Base-by-base conservation (phyloP, 2,329 filamentous ascomycete species). In the Alternaria dauci region DNA sequence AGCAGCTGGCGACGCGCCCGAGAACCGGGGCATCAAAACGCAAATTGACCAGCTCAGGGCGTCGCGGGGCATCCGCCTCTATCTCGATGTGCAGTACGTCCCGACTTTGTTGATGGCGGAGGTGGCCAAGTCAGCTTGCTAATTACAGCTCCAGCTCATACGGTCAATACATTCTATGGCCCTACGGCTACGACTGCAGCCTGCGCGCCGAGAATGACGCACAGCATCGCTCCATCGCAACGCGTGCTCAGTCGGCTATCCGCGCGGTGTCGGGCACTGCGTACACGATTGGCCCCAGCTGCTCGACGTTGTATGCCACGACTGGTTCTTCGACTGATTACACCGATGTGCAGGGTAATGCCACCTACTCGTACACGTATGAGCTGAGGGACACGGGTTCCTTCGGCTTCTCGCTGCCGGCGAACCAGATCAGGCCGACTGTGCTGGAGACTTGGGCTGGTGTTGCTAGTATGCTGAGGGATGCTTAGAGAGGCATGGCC, bases 71-170 rank as follows among this genome's bases (percentile, higher is more conserved):
- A 80, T 90, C 48, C 83, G 85, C 62, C 80, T 89, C 2, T 91
- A 85, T 71, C 84, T 90, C 38, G 88, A 91, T 76, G 85, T 85
- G 71, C 88, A 90, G 77, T 84, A 85, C 1, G 90, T 88, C 11
- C 12, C 6, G 14, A 25, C 16, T 3, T 4, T 23, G 20, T 28
- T 25, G 3, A 16, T 25, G 7, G n/a, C 25, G 23, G 34, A 12
- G 7, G 5, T 2, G 3, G n/a, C 7, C 18, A 11, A 14, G 16
- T 2, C 25, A 25, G 26, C 8, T 12, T 6, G 26, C 30, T 52
- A 12, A 39, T 18, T 47, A 8, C 14, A 20, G 14, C 9, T 4
- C 18, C 26, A 65, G 62, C 44, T 65, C 62, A 14, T 65, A 65
- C 50, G 62, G 62, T n/a, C 57, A 56, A 62, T 61, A 82, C 86